phyloP scores from a whole-genome alignment of 805 yeast genomes.

The Sugiyamaella americana region DNA sequence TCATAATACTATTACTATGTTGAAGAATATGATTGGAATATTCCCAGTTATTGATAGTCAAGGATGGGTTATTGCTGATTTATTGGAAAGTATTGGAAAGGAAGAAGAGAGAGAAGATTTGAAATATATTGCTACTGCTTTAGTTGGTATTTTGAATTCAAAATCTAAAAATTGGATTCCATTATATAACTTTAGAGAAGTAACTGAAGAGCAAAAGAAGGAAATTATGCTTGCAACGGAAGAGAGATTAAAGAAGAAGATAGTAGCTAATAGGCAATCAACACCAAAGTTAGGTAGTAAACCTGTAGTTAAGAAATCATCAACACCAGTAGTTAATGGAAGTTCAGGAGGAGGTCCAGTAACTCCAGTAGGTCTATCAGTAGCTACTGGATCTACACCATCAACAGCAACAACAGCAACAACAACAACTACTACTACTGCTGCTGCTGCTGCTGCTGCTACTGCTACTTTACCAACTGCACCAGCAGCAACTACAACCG shows the following conservation, averaged over 20 bases:
- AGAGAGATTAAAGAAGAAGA: constrained; percentile 2
- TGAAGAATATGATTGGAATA: constrained; percentile 56
- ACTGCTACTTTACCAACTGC: constrained; percentile 1
- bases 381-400: neutral
- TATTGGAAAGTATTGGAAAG: constrained; percentile 43
- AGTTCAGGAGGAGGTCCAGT: neutral
- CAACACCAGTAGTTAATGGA: neutral
- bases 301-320: neutral
- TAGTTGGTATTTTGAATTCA: constrained; percentile 26
- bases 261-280: neutral
- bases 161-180: constrained; percentile 25
- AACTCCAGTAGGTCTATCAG: neutral
- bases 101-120: constrained; percentile 72
- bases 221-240: constrained; percentile 16
- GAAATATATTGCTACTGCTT: constrained; percentile 55
- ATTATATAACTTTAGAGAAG: constrained; percentile 22
- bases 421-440: neutral
- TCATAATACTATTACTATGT: constrained; percentile 69
- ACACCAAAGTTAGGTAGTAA: neutral
- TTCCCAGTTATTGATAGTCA: constrained; percentile 69
- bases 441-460: neutral
- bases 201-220: constrained; percentile 23
- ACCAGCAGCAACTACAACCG: constrained; percentile 3
- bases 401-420: neutral
- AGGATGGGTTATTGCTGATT: constrained; percentile 45